phyloP scores from a whole-genome alignment of 805 yeast genomes.

The Yarrowia sp. region DNA sequence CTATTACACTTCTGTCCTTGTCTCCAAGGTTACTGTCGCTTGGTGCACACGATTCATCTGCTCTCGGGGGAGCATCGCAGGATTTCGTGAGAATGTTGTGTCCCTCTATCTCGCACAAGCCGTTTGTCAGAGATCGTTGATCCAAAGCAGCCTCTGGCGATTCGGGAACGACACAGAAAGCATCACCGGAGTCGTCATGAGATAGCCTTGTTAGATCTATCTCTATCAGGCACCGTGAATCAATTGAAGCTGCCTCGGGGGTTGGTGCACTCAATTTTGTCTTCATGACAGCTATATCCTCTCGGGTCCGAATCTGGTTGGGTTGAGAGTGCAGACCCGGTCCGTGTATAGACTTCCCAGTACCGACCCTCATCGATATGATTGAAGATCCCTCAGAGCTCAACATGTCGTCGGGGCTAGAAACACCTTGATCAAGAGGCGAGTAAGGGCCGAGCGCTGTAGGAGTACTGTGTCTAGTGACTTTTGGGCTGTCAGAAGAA shows the following conservation, averaged over 20 bases:
- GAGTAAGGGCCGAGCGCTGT: background rate
- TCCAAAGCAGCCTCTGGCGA: background rate
- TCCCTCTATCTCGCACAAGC: background rate
- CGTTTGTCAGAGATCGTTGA: background rate
- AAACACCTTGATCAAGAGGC: background rate
- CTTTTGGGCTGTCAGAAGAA: background rate
- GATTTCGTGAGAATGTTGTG: background rate
- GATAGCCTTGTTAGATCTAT: background rate
- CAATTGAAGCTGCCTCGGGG: too few relatives aligned
- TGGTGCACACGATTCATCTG: background rate
- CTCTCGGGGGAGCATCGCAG: background rate
- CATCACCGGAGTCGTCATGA: background rate
- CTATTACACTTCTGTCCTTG: background rate
- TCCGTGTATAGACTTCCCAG: background rate
- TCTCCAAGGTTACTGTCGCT: background rate
- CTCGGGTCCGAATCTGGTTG: too few relatives aligned
- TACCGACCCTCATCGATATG: background rate
- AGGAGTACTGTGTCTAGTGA: background rate
- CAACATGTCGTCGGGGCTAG: background rate
- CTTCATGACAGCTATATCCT: too few relatives aligned
- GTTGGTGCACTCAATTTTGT: too few relatives aligned
- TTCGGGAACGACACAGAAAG: background rate
- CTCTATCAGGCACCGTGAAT: background rate
- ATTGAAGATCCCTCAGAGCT: background rate
- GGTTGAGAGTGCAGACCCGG: background rate